Base-by-base conservation (phyloP, 1,139 yeast genomes). In the Williopsis jadinii region DNA sequence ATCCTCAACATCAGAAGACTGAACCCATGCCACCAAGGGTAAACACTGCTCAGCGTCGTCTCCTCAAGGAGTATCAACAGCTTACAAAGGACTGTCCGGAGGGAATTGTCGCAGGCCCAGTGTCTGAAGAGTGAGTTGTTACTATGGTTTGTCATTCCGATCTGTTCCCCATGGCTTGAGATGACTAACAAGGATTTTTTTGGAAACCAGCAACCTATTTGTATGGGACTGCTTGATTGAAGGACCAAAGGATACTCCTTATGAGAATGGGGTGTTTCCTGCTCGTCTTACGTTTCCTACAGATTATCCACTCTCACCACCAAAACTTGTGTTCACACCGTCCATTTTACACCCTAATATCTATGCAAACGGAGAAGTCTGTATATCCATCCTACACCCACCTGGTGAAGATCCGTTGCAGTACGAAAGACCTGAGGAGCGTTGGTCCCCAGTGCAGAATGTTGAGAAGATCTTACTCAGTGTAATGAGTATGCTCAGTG, bases 371-470 rank as follows among this genome's bases (percentile, higher is more conserved):
- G 98, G 98, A 2, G 87, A 86, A 27, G 98, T 92, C 8, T 92
- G 98, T 63, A 92, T 92, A 42, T 87, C 96, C 24, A 92, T 92
- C 46, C 70, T 92, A 49, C 98, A 92, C 60, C 80, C 96, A 2
- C 95, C 97, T 0, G 98, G 98, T 11, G 95, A 90, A 55, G 98
- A 92, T 62, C 97, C 98, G 26, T 80, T 88, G 61, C 90, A 84
- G 71, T 92, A 92, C 63, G 98, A 92, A 61, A 65, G 86, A 30
- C 95, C 97, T 0, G 94, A 90, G 50, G 98, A 92, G 63, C 71
- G 98, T 50, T 92, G 98, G 98, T 84, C 95, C 8, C 98, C 98
- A 0, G 92, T 92, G 35, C 98, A 92, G 61, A 85, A 95, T 57
- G 90, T 92, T 27, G 98, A 92, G 64, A 92, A 92, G 73, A 92